Conservation (phyloP, 306 rosid species). For the Mimosa bimucronata region DNA sequence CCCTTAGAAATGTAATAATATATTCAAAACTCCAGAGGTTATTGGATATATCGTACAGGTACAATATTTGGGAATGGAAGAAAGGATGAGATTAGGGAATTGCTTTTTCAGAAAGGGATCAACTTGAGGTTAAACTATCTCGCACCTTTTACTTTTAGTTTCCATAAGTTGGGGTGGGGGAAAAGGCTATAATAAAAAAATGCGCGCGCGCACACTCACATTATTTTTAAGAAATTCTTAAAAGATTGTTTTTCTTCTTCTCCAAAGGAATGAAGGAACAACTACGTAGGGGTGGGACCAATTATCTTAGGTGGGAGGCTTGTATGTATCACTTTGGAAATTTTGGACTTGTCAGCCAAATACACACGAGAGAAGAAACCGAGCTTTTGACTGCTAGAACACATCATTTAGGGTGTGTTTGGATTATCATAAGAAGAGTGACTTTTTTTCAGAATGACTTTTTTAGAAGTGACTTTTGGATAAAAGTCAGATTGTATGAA, state of each 20-base stretch:
- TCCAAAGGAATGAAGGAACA: background rate
- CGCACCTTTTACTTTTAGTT: too few species aligned
- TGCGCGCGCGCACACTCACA: too few species aligned
- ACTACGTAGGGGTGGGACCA: background rate
- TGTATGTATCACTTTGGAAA: background rate
- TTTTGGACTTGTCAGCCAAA: background rate
- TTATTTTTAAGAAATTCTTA: too few species aligned
- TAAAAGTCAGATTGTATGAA: too few species aligned
- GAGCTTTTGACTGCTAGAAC: background rate
- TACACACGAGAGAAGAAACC: background rate
- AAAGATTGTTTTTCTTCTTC: background rate
- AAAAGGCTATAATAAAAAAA: too few species aligned
- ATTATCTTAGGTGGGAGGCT: background rate
- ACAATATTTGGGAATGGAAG: background rate
- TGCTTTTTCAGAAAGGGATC: conserved; percentile 22
- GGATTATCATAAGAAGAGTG: too few species aligned
- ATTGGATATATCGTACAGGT: conserved; percentile 7
- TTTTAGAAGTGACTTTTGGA: too few species aligned
- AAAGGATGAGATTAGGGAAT: background rate
- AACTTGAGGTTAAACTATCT: background rate
- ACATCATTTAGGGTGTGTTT: background rate
- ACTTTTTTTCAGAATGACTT: too few species aligned
- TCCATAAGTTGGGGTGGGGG: background rate
- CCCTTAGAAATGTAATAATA: background rate
- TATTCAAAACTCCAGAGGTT: background rate